Conservation (phyloP, 2,329 filamentous ascomycete genomes). For the Amphichorda felina region DNA sequence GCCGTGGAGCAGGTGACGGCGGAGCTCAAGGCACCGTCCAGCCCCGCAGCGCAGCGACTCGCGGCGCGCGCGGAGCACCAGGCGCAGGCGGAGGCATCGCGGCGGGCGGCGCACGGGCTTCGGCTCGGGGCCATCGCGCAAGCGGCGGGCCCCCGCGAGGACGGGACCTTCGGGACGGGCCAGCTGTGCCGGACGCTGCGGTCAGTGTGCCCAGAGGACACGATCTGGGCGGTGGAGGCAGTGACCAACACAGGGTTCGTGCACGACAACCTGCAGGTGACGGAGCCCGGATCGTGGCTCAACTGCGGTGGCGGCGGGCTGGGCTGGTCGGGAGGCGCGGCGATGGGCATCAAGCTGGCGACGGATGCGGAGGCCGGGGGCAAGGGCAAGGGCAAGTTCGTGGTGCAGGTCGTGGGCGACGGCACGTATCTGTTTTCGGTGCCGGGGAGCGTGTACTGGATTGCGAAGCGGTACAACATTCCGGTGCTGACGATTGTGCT, state of each 20-base stretch:
- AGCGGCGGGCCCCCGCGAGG: slow-evolving; percentile 41
- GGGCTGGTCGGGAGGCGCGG: slow-evolving; percentile 66
- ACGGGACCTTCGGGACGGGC: slow-evolving; percentile 34
- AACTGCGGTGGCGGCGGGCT: slow-evolving; percentile 69
- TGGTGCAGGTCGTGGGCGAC: slow-evolving; percentile 44
- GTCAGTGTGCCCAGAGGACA: slow-evolving; percentile 22
- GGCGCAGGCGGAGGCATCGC: slow-evolving; percentile 20
- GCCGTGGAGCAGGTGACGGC: slow-evolving; percentile 58
- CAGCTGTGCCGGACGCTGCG: slow-evolving; percentile 11
- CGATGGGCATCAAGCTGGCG: slow-evolving; percentile 63
- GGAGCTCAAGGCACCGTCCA: slow-evolving; percentile 28
- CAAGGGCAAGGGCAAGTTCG: slow-evolving; percentile 35
- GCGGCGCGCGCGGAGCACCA: slow-evolving; percentile 19
- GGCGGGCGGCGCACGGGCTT: slow-evolving; percentile 45
- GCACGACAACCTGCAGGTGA: slow-evolving; percentile 56
- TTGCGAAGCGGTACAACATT: slow-evolving; percentile 39
- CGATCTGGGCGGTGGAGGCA: slow-evolving; percentile 64
- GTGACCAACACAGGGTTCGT: slow-evolving; percentile 58
- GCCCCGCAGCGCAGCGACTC: neutral
- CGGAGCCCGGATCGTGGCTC: slow-evolving; percentile 57
- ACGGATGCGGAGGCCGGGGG: slow-evolving; percentile 24
- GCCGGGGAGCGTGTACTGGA: slow-evolving; percentile 44
- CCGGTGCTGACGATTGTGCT: slow-evolving; percentile 42
- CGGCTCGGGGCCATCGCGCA: slow-evolving; percentile 48
- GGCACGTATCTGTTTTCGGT: slow-evolving; percentile 45